phyloP scores from a whole-genome alignment of 75 land plant genomes.

The Picea sitchensis region DNA sequence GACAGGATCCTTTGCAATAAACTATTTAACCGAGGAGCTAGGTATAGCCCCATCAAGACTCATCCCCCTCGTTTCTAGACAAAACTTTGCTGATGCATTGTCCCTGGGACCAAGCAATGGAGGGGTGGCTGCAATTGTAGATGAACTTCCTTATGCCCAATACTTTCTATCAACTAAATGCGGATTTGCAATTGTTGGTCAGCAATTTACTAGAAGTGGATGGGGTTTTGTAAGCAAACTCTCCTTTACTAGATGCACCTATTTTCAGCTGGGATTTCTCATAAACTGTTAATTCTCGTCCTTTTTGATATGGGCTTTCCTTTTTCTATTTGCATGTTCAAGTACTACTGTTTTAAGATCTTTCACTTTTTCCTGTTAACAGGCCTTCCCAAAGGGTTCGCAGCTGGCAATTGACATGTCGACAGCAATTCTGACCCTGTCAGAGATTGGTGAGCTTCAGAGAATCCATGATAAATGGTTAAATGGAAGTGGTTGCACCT shows the following conservation, averaged over 20 bases:
- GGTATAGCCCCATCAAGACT: slow-evolving; percentile 50
- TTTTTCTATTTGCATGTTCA: neutral
- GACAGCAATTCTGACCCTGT: slow-evolving; percentile 81
- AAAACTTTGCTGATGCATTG: slow-evolving; percentile 19
- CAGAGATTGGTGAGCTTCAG: slow-evolving; percentile 90
- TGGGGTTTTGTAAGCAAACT: slow-evolving; percentile 50
- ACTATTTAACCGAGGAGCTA: slow-evolving; percentile 62
- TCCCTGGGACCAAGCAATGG: slow-evolving; percentile 27
- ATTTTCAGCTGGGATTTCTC: neutral
- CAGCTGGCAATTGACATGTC: slow-evolving; percentile 87
- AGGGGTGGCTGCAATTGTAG: slow-evolving; percentile 41
- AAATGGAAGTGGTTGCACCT: slow-evolving; percentile 31
- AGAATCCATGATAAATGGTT: slow-evolving; percentile 87
- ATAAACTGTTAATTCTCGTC: neutral
- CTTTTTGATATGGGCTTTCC: neutral
- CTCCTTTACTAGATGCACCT: neutral
- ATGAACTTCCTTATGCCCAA: slow-evolving; percentile 42
- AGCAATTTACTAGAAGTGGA: slow-evolving; percentile 30
- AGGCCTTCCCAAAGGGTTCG: slow-evolving; percentile 97
- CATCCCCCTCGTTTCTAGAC: slow-evolving; percentile 23
- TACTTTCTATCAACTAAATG: slow-evolving; percentile 18
- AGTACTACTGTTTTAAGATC: slow-evolving; percentile 8
- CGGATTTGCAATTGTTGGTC: slow-evolving; percentile 28
- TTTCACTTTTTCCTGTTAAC: slow-evolving; percentile 8
- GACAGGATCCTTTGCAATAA: slow-evolving; percentile 67